A percentile compares a stretch with the other conserved stretches of the same genome.
These are phyloP conservation scores for Xerophyta viscosa DNA, from an alignment of 106 monocot species.

Conservation along the genomic window DNA sequence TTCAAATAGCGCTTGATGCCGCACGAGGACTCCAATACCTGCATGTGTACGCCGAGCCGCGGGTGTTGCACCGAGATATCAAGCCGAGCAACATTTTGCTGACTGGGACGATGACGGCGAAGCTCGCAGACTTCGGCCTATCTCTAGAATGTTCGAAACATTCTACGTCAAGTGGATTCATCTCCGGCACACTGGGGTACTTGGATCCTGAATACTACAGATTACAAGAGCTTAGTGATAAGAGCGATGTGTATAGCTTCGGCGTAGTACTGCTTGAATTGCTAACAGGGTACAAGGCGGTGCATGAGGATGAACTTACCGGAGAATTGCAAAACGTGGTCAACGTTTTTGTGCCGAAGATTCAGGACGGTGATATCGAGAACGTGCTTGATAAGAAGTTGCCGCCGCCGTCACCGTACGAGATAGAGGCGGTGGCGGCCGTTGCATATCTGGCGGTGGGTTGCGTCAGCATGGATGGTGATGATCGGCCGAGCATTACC, in stretches of 20 bases:
- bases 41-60: conserved; percentile 77
- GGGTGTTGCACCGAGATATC: conserved; percentile 88
- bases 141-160: conserved; percentile 42
- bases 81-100: conserved; percentile 89
- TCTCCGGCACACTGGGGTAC: conserved; percentile 79
- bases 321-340: conserved; percentile 31
- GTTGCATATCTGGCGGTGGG: conserved; percentile 32
- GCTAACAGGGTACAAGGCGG: conserved; percentile 67
- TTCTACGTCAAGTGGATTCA: too few relatives aligned
- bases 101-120: conserved; percentile 61
- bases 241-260: conserved; percentile 86
- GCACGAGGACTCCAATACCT: conserved; percentile 87
- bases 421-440: conserved; percentile 37
- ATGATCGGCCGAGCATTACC: conserved; percentile 35
- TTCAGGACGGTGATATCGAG: conserved; percentile 20
- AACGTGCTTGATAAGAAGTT: conserved; percentile 29
- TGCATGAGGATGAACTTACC: conserved; percentile 19
- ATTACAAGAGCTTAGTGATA: conserved; percentile 59
- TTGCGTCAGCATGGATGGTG: conserved; percentile 23
- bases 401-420: conserved; percentile 28
- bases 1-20: conserved; percentile 71
- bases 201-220: conserved; percentile 94
- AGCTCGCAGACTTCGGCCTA: conserved; percentile 84
- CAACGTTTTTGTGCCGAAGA: conserved; percentile 33
- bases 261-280: conserved; percentile 81